These are phyloP conservation scores for Xylaria sp. DNA, from an alignment of 2,329 filamentous ascomycete species.

Conservation along the genomic window DNA sequence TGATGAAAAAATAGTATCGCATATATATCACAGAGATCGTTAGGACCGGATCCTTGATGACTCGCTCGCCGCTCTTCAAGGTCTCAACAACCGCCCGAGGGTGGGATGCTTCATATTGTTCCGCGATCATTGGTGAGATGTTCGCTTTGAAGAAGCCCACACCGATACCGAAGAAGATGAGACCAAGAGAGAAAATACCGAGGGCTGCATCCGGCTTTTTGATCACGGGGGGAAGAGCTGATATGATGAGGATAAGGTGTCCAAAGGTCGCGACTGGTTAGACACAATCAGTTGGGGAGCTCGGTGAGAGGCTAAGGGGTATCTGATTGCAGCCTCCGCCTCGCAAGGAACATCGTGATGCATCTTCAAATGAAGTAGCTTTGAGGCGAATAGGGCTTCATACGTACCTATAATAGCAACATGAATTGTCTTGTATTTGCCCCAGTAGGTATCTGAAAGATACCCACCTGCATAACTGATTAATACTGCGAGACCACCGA, in stretches of 20 bases:
- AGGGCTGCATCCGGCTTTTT: conserved; percentile 56
- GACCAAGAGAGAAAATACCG: conserved; percentile 63
- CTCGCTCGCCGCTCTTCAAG: conserved; percentile 59
- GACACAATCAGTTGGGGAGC: conserved; percentile 12
- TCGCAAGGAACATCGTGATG: background rate
- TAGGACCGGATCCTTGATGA: conserved; percentile 70
- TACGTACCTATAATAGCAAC: conserved; percentile 35
- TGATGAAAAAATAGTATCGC: conserved; percentile 79
- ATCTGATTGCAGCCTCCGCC: no score
- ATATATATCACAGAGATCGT: conserved; percentile 74
- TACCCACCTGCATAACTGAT: conserved; percentile 54
- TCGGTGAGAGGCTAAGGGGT: background rate
- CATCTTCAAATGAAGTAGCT: background rate
- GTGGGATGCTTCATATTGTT: conserved; percentile 67
- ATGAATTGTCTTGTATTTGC: conserved; percentile 67
- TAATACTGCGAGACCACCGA: background rate
- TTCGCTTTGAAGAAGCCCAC: conserved; percentile 73
- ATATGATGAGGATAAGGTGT: conserved; percentile 63
- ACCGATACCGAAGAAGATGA: conserved; percentile 66
- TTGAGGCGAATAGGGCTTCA: no score
- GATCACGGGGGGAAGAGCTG: conserved; percentile 63
- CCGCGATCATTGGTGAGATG: conserved; percentile 63
- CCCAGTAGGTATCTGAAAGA: conserved; percentile 62
- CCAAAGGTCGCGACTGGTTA: conserved; percentile 58
- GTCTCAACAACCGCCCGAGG: conserved; percentile 57